These are phyloP conservation scores for Aspergillus tamarii DNA, from an alignment of 2,329 filamentous ascomycete genomes.

Conservation along the genomic window DNA sequence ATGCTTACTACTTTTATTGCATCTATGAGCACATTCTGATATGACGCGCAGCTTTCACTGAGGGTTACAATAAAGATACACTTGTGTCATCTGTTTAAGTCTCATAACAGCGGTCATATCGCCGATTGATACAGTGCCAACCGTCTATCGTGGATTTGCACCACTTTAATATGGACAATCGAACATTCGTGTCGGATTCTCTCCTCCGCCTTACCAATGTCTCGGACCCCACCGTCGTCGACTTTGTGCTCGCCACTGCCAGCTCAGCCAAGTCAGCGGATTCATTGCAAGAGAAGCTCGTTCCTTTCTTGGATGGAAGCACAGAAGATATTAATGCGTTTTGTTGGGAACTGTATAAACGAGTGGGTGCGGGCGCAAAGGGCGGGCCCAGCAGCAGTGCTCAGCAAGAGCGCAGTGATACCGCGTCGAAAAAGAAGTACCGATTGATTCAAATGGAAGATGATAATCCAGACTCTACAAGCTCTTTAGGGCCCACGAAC, in stretches of 20 bases:
- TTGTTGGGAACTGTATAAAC: slow-evolving; percentile 50
- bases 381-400: slow-evolving; percentile 20
- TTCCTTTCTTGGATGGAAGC: slow-evolving; percentile 55
- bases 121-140: background rate
- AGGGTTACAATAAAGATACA: background rate
- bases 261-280: slow-evolving; percentile 52
- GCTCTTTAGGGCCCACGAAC: slow-evolving; percentile 34
- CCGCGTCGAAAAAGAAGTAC: slow-evolving; percentile 53
- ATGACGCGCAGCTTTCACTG: background rate
- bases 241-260: slow-evolving; percentile 61
- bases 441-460: slow-evolving; percentile 59
- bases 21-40: background rate
- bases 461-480: slow-evolving; percentile 39
- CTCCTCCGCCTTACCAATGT: slow-evolving; percentile 58
- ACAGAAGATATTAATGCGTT: slow-evolving; percentile 51
- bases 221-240: slow-evolving; percentile 59
- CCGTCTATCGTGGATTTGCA: background rate
- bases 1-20: too few species aligned
- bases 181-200: slow-evolving; percentile 53
- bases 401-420: slow-evolving; percentile 23
- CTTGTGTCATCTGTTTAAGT: background rate
- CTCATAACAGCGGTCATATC: background rate
- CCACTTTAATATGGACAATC: slow-evolving; percentile 39
- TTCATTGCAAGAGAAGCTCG: slow-evolving; percentile 55
- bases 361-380: slow-evolving; percentile 28